Percentiles rank a stretch among this genome's conserved stretches.
Conservation (phyloP, 2,329 filamentous ascomycete genomes). For the Verticillium klebahnii region DNA sequence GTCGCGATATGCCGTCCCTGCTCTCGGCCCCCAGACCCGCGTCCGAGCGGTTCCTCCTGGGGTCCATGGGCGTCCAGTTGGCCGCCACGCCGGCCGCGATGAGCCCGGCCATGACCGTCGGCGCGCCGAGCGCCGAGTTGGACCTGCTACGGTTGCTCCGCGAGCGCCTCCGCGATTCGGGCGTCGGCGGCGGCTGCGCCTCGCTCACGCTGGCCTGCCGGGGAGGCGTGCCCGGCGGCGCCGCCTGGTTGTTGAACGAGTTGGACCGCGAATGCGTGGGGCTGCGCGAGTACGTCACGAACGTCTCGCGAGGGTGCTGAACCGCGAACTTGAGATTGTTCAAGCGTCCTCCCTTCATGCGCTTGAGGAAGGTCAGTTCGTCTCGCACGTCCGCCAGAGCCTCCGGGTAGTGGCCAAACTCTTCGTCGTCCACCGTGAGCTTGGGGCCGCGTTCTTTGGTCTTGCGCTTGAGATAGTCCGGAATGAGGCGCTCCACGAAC, state of each 20-base stretch:
- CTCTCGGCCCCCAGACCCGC: constrained; percentile 7
- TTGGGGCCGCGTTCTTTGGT: constrained; percentile 41
- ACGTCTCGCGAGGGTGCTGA: constrained; percentile 67
- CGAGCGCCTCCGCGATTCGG: constrained; percentile 59
- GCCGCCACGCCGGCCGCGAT: constrained; percentile 72
- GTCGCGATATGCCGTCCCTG: constrained; percentile 1
- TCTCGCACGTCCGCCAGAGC: constrained; percentile 71
- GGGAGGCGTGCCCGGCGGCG: constrained; percentile 57
- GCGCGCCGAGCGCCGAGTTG: constrained; percentile 68
- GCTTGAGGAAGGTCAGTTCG: constrained; percentile 76
- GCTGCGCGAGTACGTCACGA: constrained; percentile 58
- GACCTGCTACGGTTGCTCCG: constrained; percentile 61
- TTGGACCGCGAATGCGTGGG: constrained; percentile 62
- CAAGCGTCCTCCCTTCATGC: constrained; percentile 74
- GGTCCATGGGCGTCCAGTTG: constrained; percentile 69
- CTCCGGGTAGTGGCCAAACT: constrained; percentile 64
- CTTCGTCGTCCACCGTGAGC: constrained; percentile 59
- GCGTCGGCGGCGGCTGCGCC: constrained; percentile 46
- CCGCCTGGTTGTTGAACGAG: constrained; percentile 39
- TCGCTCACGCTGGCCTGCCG: constrained; percentile 48
- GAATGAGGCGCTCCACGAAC: constrained; percentile 49
- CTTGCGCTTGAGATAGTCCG: constrained; percentile 46
- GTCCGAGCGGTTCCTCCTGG: constrained; percentile 20
- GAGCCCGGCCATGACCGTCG: constrained; percentile 79
- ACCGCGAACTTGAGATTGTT: constrained; percentile 79